A percentile compares a stretch with the other conserved stretches of the same genome.
phyloP scores from a whole-genome alignment of 1,284 basidiomycete species.

The Moesziomyces aphidis region DNA sequence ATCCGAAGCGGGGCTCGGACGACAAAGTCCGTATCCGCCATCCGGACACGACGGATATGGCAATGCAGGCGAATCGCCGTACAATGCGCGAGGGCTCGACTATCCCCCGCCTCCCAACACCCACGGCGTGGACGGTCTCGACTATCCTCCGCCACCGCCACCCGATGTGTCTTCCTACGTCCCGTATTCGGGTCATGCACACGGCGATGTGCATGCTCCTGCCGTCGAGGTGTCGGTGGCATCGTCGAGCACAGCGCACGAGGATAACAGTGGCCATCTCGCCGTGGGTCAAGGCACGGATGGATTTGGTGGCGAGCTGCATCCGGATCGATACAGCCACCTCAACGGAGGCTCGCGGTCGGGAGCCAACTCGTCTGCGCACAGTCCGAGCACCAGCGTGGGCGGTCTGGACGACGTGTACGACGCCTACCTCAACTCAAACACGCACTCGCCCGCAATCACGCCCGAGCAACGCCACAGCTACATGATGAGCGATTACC shows the following conservation, averaged over 20 bases:
- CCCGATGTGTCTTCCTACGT: constrained; percentile 39
- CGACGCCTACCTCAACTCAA: constrained; percentile 44
- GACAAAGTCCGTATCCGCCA: constrained; percentile 20
- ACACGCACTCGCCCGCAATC: constrained; percentile 24
- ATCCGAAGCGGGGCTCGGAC: constrained; percentile 17
- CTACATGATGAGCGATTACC: constrained; percentile 49
- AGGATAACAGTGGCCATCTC: constrained; percentile 11
- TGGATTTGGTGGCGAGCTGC: constrained; percentile 36
- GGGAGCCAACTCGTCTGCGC: constrained; percentile 18
- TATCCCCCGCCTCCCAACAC: constrained; percentile 43
- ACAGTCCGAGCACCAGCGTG: constrained; percentile 22
- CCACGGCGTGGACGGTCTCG: constrained; percentile 41
- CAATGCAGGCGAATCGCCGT: constrained; percentile 21
- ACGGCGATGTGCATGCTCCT: constrained; percentile 8
- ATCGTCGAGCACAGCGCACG: constrained; percentile 10
- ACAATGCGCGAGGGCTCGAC: constrained; percentile 31
- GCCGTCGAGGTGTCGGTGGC: constrained; percentile 21
- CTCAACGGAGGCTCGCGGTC: constrained; percentile 18
- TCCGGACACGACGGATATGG: background rate
- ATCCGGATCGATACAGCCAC: constrained; percentile 32
- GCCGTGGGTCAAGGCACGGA: constrained; percentile 34
- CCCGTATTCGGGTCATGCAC: constrained; percentile 20
- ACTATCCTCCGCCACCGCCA: constrained; percentile 39
- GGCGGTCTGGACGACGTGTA: constrained; percentile 43
- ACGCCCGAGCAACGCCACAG: constrained; percentile 39